Conservation (phyloP, 495 filamentous ascomycete species). For the Articulospora tetracladia region DNA sequence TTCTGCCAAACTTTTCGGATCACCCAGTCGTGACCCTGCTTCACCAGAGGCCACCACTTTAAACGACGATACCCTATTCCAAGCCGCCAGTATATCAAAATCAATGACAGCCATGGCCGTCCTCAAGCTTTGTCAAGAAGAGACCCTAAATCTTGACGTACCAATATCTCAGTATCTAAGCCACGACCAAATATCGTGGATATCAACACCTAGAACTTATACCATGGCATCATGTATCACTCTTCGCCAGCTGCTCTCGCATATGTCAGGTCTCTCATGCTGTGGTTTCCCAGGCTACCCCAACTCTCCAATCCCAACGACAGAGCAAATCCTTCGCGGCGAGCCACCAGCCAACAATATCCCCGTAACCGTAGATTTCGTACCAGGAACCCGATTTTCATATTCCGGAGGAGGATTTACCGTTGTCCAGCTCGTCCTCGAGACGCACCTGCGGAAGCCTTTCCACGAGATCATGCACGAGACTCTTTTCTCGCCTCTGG, state of each 20-base stretch:
- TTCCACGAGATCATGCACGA: slow-evolving; percentile 21
- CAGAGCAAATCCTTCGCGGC: slow-evolving; percentile 18
- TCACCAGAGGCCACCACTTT: neutral
- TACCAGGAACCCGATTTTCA: slow-evolving; percentile 19
- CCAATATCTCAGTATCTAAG: neutral
- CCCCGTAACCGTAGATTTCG: slow-evolving; percentile 13
- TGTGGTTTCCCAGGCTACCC: slow-evolving; percentile 24
- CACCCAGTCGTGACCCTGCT: neutral
- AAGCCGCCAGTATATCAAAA: slow-evolving; percentile 8
- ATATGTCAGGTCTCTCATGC: slow-evolving; percentile 24
- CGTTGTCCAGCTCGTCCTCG: slow-evolving; percentile 26
- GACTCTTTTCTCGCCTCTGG: slow-evolving; percentile 23
- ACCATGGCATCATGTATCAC: slow-evolving; percentile 14
- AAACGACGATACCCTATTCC: slow-evolving; percentile 9
- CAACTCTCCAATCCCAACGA: slow-evolving; percentile 2
- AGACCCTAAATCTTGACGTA: neutral
- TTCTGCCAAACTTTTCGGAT: neutral
- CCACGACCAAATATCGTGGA: slow-evolving; percentile 2
- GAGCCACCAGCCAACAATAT: slow-evolving; percentile 20
- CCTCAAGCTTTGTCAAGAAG: slow-evolving; percentile 4
- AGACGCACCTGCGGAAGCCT: slow-evolving; percentile 9
- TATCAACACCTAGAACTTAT: neutral
- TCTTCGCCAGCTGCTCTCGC: slow-evolving; percentile 21
- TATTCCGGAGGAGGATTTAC: slow-evolving; percentile 29
- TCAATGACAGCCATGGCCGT: slow-evolving; percentile 1